A percentile compares a stretch with the other conserved stretches of the same genome.
Conservation (phyloP, 441 rosid genomes). For the Omphalea diandra region DNA sequence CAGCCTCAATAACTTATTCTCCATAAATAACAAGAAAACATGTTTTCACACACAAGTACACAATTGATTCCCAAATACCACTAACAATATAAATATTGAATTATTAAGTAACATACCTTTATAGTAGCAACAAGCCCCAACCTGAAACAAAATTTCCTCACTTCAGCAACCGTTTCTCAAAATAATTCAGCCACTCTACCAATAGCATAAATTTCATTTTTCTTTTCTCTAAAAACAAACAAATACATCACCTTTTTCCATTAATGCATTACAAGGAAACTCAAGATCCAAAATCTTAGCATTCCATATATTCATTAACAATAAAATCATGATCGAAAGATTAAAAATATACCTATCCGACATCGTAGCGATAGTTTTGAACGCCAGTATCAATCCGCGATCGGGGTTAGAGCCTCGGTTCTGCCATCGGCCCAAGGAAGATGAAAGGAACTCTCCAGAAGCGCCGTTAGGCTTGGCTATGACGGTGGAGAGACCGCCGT, state of each 20-base stretch:
- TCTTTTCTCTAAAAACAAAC: background rate
- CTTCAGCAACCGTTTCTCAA: conserved; percentile 21
- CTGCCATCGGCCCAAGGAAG: conserved; percentile 94
- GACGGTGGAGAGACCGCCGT: conserved; percentile 92
- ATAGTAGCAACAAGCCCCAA: conserved; percentile 88
- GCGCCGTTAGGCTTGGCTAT: conserved; percentile 93
- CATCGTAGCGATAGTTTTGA: conserved; percentile 94
- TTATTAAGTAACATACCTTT: conserved; percentile 58
- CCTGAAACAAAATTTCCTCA: conserved; percentile 48
- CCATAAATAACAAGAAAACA: background rate
- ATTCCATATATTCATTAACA: background rate
- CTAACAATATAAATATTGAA: background rate
- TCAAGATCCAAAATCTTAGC: background rate
- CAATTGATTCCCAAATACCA: background rate
- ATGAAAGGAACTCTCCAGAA: conserved; percentile 84
- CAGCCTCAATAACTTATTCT: background rate
- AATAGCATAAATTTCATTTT: background rate
- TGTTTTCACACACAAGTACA: background rate
- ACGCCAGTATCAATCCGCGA: conserved; percentile 85
- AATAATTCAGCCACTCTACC: background rate
- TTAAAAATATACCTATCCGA: conserved; percentile 64
- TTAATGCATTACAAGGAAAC: background rate
- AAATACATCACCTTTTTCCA: background rate
- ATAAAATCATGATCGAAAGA: background rate
- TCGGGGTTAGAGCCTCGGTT: conserved; percentile 94